Conservation (phyloP, 1,284 basidiomycete genomes). For the Pyrrhoderma noxium region DNA sequence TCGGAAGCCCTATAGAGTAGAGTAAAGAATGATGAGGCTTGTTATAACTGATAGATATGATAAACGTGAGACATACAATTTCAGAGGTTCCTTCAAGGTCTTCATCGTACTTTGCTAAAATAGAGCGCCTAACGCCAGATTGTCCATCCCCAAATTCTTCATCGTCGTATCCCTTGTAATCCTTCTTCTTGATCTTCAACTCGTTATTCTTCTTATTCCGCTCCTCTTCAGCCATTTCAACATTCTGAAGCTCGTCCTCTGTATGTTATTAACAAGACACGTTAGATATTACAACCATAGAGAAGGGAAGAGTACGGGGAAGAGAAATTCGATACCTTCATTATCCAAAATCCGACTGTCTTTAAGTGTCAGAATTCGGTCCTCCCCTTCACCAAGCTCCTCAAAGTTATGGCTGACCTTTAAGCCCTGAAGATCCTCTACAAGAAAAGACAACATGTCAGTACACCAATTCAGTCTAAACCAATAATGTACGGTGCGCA, state of each 20-base stretch:
- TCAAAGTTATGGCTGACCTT: conserved; percentile 96
- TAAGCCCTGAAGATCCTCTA: conserved; percentile 84
- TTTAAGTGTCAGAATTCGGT: conserved; percentile 92
- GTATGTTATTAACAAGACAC: too few relatives aligned
- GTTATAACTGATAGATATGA: neutral
- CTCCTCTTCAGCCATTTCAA: conserved; percentile 86
- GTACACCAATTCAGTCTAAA: conserved; percentile 12
- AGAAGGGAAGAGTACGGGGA: neutral
- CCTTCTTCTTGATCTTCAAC: conserved; percentile 81
- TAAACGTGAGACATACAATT: conserved; percentile 39
- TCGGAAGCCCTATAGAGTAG: conserved; percentile 62
- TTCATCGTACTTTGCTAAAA: conserved; percentile 94
- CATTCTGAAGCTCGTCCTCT: conserved; percentile 97
- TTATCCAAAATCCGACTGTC: conserved; percentile 91
- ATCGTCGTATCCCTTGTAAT: conserved; percentile 96
- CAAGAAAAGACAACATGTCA: conserved; percentile 4
- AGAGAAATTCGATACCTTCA: conserved; percentile 51
- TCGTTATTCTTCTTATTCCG: conserved; percentile 72
- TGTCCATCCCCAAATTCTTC: conserved; percentile 79
- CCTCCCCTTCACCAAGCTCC: conserved; percentile 87
- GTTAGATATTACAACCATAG: neutral
- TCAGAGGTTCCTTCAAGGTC: conserved; percentile 65
- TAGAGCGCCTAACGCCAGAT: conserved; percentile 72
- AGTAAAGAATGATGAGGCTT: conserved; percentile 7
- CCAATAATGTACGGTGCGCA: too few relatives aligned